Base-by-base conservation (phyloP, 169 alveolate genomes). In the Plasmodium berghei region DNA sequence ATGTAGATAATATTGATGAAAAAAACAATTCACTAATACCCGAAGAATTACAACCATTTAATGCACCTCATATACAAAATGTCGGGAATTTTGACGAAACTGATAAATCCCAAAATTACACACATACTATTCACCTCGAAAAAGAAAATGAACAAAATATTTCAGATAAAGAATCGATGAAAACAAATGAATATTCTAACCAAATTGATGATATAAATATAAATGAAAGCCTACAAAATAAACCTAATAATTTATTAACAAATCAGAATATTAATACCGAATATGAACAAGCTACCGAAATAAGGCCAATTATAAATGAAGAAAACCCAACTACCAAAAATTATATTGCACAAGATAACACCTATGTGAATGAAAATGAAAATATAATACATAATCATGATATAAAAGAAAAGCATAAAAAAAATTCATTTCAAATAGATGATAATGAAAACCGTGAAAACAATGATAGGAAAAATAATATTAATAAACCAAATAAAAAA, bases 281-380 rank as follows among this genome's bases (percentile, higher is more conserved):
- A 20, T 16, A 9, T 34, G 89, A 75, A 45, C 55, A 75, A 28
- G 89, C 89, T 62, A 62, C 10, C 48, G 54, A 62, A 24, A 75
- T 67, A 48, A 75, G 64, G 22, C 67, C 40, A 75, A 75, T 52
- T 40, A 67, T 75, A 42, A 75, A 75, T 63, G 89, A 75, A 63
- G 89, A 75, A 66, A 64, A 75, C 46, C 6, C 24, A 20, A 26
- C 49, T 62, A 48, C n/a, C 42, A n/a, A 63, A 28, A 6, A 45
- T 22, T 52, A 49, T 63, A 20, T 14, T 12, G 34, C 45, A 45
- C 16, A 18, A 28, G 71, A 56, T 16, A 63, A 8, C 3, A 56
- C 16, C 14, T 46, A 62, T n/a, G 48, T 24, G 10, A 9, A 10
- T 12, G 52, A 40, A 26, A 62, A 75, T 49, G 66, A 61, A 62